Evolutionary conservation across 345 rosid genomes (phyloP), one percentile per base, ranked within the genome.

Genomic region (Anacardium occidentale): DNA sequence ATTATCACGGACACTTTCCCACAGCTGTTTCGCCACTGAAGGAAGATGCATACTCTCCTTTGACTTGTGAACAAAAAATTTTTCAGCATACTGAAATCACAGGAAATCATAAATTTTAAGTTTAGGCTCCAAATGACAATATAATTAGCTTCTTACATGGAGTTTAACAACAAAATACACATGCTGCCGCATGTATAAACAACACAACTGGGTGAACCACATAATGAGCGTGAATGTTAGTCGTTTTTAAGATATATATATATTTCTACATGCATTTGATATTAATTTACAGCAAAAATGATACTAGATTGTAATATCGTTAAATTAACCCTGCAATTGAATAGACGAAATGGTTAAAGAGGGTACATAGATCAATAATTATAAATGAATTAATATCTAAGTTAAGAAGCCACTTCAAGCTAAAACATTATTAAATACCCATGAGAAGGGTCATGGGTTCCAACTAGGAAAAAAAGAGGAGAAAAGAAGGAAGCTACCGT

Each of bases 1-100:
- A 74, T 89, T 89, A 60, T 85, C 79, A n/a, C 81, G 74, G 50
- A 90, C 90, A 71, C 88, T 85, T 75, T 84, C 89, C 89, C 88
- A 83, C 60, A 88, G 50, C 69, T 84, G 79, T 76, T 84, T 83
- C 71, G 84, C 88, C 62, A 83, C 77, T 73, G 82, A 73, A 63
- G 71, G 82, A 20, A 73, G 81, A 75, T 78, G 78, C 69, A 71
- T 81, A 52, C 77, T 69, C 74, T 88, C 90, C 79, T 70, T 82
- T 57, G 54, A 77, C 82, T 79, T 84, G 59, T 67, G 74, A 62
- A 87, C 85, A 74, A 88, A 88, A 22, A 79, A 57, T 76, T 87
- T 88, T 74, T 88, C 91, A 68, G 83, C 79, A 64, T 88, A 90
- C 96, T 90, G 90, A 66, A 83, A 40, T 53, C 7, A 74, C 73